Base-by-base conservation (phyloP, 140 eudicot species). In the Anethum foeniculum region DNA sequence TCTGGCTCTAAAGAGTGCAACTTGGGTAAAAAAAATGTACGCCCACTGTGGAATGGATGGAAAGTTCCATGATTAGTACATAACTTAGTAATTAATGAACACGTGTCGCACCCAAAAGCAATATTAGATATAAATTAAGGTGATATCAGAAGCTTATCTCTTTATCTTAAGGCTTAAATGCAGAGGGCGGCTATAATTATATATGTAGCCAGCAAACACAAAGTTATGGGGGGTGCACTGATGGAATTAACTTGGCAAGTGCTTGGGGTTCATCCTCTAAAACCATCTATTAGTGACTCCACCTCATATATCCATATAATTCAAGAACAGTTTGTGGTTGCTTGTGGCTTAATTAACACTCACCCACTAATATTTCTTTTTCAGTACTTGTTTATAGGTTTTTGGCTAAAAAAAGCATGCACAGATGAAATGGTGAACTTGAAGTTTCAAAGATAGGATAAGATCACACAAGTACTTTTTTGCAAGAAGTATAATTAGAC, bases 161-260 rank as follows among this genome's bases (percentile, higher is more conserved):
- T 64, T 25, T 52, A 68, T 68, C 46, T 16, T 32, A 68, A 34
- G 44, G 43, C 43, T 23, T 28, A 32, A 68, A 32, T 67, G 73
- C 19, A 9, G 73, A 67, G 41, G 73, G 73, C 73, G 73, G 73
- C 73, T 67, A 68, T 68, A 68, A 68, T 23, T 30, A 28, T 68
- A 68, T 28, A 28, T 68, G 21, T 32, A 27, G 30, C 6, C 34
- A 27, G 75, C 46, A 32, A 69, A 69, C 44, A 69, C 47, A 16
- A 69, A 69, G 75, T 30, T 34, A 69, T 69, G 75, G 75, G 11
- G 75, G 1, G 13, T 69, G 75, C 75, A 69, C 75, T 69, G 0
- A 68, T 32, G 75, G 3, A 19, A 69, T 69, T 15, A 34, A 69
- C 46, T 34, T 69, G 43, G 75, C 47, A 28, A 34, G 44, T 36